Evolutionary conservation across 1,284 basidiomycete genomes (phyloP).

Genomic region (Austroboletus niveus): DNA sequence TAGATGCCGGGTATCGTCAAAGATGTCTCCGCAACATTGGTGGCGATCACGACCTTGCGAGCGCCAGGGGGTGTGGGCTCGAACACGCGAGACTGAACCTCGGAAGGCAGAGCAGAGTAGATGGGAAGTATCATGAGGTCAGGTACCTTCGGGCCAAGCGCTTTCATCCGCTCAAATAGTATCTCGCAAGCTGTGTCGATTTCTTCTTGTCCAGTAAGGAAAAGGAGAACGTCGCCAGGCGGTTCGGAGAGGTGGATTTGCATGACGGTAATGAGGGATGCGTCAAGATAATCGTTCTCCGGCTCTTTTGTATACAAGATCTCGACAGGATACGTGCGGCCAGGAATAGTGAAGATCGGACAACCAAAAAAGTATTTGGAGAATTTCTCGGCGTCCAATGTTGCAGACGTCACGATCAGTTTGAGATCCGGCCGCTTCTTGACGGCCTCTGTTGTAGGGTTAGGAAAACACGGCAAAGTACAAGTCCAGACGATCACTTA

Average conservation of each 20-base stretch:
- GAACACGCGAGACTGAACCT: constrained; percentile 97
- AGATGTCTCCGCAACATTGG: constrained; percentile 98
- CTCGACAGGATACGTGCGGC: constrained; percentile 98
- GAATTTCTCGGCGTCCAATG: constrained; percentile 99
- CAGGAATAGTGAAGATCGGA: constrained; percentile 99
- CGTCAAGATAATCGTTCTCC: constrained; percentile 97
- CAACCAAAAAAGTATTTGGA: constrained; percentile 98
- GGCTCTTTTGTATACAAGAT: constrained; percentile 98
- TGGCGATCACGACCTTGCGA: constrained; percentile 97
- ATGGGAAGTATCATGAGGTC: constrained; percentile 96
- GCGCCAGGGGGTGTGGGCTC: constrained; percentile 96
- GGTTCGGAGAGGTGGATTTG: constrained; percentile 99
- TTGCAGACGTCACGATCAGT: constrained; percentile 97
- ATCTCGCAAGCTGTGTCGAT: constrained; percentile 98
- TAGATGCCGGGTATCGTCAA: constrained; percentile 98
- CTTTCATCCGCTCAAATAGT: constrained; percentile 97
- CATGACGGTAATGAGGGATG: constrained; percentile 97
- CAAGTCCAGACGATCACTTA: constrained; percentile 41
- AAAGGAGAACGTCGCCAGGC: constrained; percentile 93
- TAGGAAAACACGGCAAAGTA: constrained; percentile 12
- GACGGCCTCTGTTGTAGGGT: constrained; percentile 74
- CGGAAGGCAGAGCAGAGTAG: constrained; percentile 96
- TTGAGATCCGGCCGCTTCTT: constrained; percentile 94
- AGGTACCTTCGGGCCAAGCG: constrained; percentile 94
- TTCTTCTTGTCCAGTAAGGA: constrained; percentile 98